Base-by-base conservation (phyloP, 1,139 yeast genomes). In the Pneumocystis canis region DNA sequence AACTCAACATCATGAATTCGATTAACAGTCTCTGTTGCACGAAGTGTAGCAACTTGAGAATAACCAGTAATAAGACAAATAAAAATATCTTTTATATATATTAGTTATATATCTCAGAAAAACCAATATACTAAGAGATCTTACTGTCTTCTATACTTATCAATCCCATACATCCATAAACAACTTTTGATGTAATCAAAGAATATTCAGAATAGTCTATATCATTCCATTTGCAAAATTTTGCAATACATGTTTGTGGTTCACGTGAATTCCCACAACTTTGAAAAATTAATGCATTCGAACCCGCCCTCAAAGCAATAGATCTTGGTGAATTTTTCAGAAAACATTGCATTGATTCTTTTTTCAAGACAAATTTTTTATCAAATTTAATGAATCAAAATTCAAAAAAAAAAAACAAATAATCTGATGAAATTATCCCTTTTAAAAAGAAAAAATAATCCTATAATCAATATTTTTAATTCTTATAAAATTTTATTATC, bases 1-100 rank as follows among this genome's bases (percentile, higher is more conserved):
- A 92, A 92, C 68, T 90, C 97, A 41, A 90, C 96, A 11, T 84
- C 84, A 71, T 80, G 82, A 58, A 92, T 92, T 69, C 84, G 83
- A 71, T 87, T 84, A 31, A 92, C 87, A 2, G 89, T 79, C 71
- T 92, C 96, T 57, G 83, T 82, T 18, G 63, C 63, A 0, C 84
- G 84, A 11, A 88, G 78, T 53, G 80, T 77, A 0, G 98, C 98
- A n/a, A 87, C 95, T 66, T 83, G 80, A 0, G 83, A 75, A 56
- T 82, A 78, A 0, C 89, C 86, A 0, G 95, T 85, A 63, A 94
- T 88, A 0, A 89, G 82, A 59, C 96, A 87, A 33, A 92, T 75
- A 70, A 84, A 92, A 1, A 84, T 81, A 65, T 87, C 85, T 11
- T 35, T 32, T 32, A 37, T 56, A 25, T 77, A 77, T 25, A 81